Evolutionary conservation across 2,329 filamentous ascomycete genomes (phyloP).

Genomic region (Tricladium varicosporioides): DNA sequence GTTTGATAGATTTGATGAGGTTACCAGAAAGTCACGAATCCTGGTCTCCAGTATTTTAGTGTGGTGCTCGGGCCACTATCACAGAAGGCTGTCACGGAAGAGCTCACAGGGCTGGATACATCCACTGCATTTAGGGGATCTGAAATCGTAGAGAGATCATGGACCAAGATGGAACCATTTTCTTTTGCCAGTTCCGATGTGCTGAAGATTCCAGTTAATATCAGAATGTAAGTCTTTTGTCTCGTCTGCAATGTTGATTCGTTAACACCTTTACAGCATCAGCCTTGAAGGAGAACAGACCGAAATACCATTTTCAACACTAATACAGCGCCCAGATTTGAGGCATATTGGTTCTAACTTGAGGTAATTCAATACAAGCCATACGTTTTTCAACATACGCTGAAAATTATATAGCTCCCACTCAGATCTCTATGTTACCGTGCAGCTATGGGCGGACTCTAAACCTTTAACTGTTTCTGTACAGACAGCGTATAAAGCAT

Average conservation of each 20-base stretch:
- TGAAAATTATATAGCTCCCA: constrained; percentile 52
- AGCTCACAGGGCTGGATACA: neutral
- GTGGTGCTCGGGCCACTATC: too few species aligned
- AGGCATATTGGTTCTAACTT: constrained; percentile 85
- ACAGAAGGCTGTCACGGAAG: neutral
- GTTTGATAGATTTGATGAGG: too few species aligned
- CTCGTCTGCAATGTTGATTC: neutral
- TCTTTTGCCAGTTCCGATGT: constrained; percentile 90
- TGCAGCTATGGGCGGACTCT: constrained; percentile 92
- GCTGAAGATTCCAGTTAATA: constrained; percentile 69
- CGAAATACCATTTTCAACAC: constrained; percentile 70
- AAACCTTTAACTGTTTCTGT: constrained; percentile 90
- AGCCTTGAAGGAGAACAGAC: constrained; percentile 77
- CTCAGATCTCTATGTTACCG: constrained; percentile 90
- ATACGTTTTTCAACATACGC: neutral
- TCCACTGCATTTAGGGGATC: neutral
- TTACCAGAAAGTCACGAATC: too few species aligned
- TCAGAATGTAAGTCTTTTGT: constrained; percentile 53
- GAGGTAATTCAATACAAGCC: constrained; percentile 46
- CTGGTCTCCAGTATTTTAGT: too few species aligned
- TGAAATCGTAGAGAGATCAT: constrained; percentile 6
- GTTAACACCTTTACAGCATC: constrained; percentile 51
- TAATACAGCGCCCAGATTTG: constrained; percentile 75
- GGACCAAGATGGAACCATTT: constrained; percentile 77
- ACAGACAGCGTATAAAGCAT: constrained; percentile 90